Evolutionary conservation across 2,329 filamentous ascomycete species (phyloP), one percentile per base, ranked within the genome.

Genomic region (Aspergillus sp.): DNA sequence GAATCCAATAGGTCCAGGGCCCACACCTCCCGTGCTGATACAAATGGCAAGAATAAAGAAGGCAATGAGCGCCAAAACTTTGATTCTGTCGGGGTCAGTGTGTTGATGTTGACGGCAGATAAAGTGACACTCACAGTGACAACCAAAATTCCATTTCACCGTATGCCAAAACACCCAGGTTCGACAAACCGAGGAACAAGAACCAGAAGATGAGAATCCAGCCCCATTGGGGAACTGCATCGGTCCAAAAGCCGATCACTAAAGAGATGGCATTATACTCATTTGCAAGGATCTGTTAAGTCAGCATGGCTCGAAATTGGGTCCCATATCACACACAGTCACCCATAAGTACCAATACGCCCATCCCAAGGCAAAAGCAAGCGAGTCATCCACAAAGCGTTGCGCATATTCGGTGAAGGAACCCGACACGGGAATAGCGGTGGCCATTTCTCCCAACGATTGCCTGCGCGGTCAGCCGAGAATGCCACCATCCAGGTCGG

Each of bases 391-490:
- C 31, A 90, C 85, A 64, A 92, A 88, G 7, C 89, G 83, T 63
- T 89, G 86, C 0, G 87, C 87, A 39, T 91, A 82, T 10, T 84
- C 85, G n/a, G 87, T 86, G 67, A 92, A 91, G 0, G 87, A 87
- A 2, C 89, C 89, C 5, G 87, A 86, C 0, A 85, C 87, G 0
- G 89, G 89, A 65, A 88, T 91, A 1, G 91, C 75, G 6, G 89
- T 91, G 3, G 89, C 90, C 67, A 92, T 78, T 71, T 92, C 90
- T 20, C 90, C 90, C 6, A 92, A 77, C 4, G 85, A 88, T 78
- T 91, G 89, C 85, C 90, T 91, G 64, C 31, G 14, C 29, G 3
- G 31, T 63, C 72, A 49, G 89, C 84, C 65, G 18, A 12, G 12
- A 31, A n/a, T 22, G 80, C 82, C 60, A 69, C 12, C 6, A n/a